Conservation (phyloP, 2,329 filamentous ascomycete species). For the Epichloe sp. region DNA sequence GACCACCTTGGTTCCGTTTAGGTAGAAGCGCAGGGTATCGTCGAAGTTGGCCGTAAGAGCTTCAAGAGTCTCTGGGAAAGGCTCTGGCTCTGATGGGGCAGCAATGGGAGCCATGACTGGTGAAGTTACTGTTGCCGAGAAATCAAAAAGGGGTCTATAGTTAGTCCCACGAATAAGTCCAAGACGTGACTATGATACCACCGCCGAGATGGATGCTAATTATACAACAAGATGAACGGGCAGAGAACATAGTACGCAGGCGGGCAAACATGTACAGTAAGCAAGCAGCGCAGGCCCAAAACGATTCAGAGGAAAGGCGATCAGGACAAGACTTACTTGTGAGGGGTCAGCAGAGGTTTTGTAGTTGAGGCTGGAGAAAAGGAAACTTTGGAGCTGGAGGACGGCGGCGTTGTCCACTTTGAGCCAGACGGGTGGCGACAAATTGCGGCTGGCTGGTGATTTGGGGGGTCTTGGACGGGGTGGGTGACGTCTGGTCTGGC, state of each 20-base stretch:
- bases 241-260: background rate
- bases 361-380: background rate
- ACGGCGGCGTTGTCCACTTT: slow-evolving; percentile 2
- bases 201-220: background rate
- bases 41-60: slow-evolving; percentile 63
- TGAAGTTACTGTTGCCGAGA: background rate
- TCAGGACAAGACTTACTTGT: background rate
- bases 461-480: background rate
- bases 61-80: slow-evolving; percentile 19
- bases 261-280: too few relatives aligned
- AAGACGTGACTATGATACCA: background rate
- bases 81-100: slow-evolving; percentile 33
- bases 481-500: too few relatives aligned
- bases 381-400: background rate
- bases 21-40: slow-evolving; percentile 80
- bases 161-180: background rate
- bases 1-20: slow-evolving; percentile 83
- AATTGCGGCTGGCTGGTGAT: background rate
- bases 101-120: slow-evolving; percentile 41
- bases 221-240: background rate
- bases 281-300: background rate
- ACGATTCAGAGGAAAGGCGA: background rate
- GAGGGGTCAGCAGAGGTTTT: background rate
- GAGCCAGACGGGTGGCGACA: slow-evolving; percentile 2
- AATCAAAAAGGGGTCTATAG: background rate